Base-by-base conservation (phyloP, 805 yeast genomes). In the Jamesozyma jinghongensis region DNA sequence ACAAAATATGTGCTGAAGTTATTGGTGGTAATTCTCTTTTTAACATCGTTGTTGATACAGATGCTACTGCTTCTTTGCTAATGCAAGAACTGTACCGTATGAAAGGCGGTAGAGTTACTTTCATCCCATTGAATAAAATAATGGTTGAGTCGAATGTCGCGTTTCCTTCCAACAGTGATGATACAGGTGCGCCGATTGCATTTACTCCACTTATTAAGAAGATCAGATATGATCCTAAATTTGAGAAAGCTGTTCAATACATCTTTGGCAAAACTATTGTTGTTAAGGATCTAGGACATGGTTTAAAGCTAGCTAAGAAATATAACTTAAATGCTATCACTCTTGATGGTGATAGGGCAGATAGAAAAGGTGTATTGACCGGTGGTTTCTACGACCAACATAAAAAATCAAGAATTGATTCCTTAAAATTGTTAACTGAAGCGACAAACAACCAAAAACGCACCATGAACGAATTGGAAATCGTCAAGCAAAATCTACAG, bases 271-370 rank as follows among this genome's bases (percentile, higher is more conserved):
- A 71, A 51, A 77, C 92, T 0, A 74, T 88, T 32, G 88, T 92
- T 1, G 80, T 88, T 40, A 71, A 74, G 42, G 77, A 81, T 46
- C 62, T 90, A 35, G 78, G 73, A 36, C 68, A 70, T 25, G 94
- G 94, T 3, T 68, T 79, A 2, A 80, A 77, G 49, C 63, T 83
- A 22, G 79, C 95, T 0, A 73, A 74, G 36, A 61, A 66, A 8
- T 74, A 68, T 56, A 73, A 75, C 25, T 62, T 88, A 19, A 79
- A 75, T 50, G 84, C 95, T 1, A 82, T 92, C 13, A 92, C 98
- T 0, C 65, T 90, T 14, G 94, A 85, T 59, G 98, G 98, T 50
- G 97, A 92, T 57, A 69, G 85, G 48, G 85, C 85, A 37, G 94
- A 85, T 51, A 77, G 76, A 36, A 75, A 70, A 48, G 98, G 98